Conservation (phyloP, 2,329 filamentous ascomycete genomes). For the Fusarium hainanense region DNA sequence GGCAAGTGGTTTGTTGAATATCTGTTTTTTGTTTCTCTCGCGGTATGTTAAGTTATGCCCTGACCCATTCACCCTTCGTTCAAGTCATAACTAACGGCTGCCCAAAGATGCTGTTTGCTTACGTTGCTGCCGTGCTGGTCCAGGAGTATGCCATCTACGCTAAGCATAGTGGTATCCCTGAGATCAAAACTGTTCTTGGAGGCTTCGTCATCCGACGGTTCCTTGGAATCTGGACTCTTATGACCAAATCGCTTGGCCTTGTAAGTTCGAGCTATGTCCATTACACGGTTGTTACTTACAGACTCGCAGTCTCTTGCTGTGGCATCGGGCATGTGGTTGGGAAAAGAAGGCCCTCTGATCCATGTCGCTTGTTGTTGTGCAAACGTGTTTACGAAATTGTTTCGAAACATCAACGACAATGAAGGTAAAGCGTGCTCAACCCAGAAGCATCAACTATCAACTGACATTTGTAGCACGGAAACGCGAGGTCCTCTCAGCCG, state of each 20-base stretch:
- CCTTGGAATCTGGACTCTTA: slow-evolving; percentile 86
- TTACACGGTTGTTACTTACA: slow-evolving; percentile 35
- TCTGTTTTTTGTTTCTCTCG: slow-evolving; percentile 85
- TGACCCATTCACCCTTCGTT: too few relatives aligned
- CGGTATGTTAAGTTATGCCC: slow-evolving; percentile 64
- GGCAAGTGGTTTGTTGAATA: slow-evolving; percentile 89
- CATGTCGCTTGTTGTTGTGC: slow-evolving; percentile 98
- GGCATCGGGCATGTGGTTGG: slow-evolving; percentile 94
- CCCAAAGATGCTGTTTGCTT: slow-evolving; percentile 77
- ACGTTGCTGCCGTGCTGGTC: slow-evolving; percentile 81
- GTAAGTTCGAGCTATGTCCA: slow-evolving; percentile 59
- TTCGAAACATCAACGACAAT: slow-evolving; percentile 81
- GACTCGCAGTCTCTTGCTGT: slow-evolving; percentile 81
- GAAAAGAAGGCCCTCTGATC: slow-evolving; percentile 94
- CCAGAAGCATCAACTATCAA: neutral
- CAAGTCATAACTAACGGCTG: slow-evolving; percentile 29
- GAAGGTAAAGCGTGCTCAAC: slow-evolving; percentile 69
- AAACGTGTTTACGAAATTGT: slow-evolving; percentile 92
- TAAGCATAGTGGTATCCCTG: slow-evolving; percentile 94
- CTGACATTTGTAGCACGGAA: slow-evolving; percentile 74
- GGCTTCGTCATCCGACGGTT: slow-evolving; percentile 93
- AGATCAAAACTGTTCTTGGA: slow-evolving; percentile 96
- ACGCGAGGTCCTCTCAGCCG: slow-evolving; percentile 90
- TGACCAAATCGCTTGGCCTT: slow-evolving; percentile 89
- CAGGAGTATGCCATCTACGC: slow-evolving; percentile 87